Conservation (phyloP, 352 stramenopile genomes). For the Phytophthora brassicae region DNA sequence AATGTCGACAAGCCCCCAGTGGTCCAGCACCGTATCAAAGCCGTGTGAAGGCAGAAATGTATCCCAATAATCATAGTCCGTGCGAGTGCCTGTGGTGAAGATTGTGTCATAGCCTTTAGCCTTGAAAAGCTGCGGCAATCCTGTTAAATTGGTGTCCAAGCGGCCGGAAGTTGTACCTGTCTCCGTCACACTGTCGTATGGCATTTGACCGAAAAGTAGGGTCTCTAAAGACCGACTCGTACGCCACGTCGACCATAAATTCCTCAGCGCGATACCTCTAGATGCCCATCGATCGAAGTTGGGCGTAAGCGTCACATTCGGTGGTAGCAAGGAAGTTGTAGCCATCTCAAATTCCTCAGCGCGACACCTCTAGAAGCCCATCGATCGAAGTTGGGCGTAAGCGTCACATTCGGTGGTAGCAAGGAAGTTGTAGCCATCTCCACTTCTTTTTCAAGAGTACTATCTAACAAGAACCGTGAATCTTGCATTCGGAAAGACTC, state of each 20-base stretch:
- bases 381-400: conserved; percentile 65
- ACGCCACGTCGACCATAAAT: conserved; percentile 68
- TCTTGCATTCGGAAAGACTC: conserved; percentile 68
- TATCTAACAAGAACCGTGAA: conserved; percentile 46
- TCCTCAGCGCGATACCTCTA: conserved; percentile 51
- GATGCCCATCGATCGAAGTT: conserved; percentile 63
- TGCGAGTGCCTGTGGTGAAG: conserved; percentile 61
- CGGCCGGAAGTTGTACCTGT: conserved; percentile 51
- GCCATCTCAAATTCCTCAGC: conserved; percentile 39
- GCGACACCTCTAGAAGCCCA: conserved; percentile 54
- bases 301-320: conserved; percentile 59
- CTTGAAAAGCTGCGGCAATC: conserved; percentile 58
- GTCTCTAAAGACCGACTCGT: conserved; percentile 71
- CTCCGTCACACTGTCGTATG: conserved; percentile 57
- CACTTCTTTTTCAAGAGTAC: conserved; percentile 23
- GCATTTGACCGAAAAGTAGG: conserved; percentile 64
- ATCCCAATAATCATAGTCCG: conserved; percentile 67
- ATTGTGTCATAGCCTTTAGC: conserved; percentile 61
- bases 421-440: conserved; percentile 32
- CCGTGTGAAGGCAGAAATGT: conserved; percentile 56
- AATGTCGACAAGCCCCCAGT: conserved; percentile 47
- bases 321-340: conserved; percentile 33
- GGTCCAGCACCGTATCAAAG: conserved; percentile 52
- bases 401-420: conserved; percentile 45
- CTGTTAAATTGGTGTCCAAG: conserved; percentile 37